Conservation (phyloP, 306 rosid genomes). For the Lathyrus tuberosus region DNA sequence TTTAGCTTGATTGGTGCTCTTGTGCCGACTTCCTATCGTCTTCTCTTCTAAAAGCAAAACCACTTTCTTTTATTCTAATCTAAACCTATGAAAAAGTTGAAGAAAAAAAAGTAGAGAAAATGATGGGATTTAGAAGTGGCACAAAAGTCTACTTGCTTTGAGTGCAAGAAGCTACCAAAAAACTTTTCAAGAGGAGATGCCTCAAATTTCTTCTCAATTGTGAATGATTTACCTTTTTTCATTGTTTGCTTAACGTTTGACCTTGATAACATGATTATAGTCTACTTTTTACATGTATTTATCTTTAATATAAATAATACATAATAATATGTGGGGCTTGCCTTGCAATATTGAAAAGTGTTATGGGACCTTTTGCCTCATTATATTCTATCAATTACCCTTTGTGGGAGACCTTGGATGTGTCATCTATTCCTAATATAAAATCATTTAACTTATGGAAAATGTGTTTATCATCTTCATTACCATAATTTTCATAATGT, state of each 20-base stretch:
- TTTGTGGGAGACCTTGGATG: conserved; percentile 47
- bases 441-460: conserved; percentile 35
- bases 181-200: conserved; percentile 53
- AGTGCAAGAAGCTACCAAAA: conserved; percentile 98
- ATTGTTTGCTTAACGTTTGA: conserved; percentile 94
- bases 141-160: conserved; percentile 94
- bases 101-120: neutral
- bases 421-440: conserved; percentile 38
- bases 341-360: conserved; percentile 65
- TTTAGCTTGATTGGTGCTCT: conserved; percentile 83
- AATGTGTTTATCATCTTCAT: conserved; percentile 40
- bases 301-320: neutral
- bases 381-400: conserved; percentile 72
- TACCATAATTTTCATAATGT: conserved; percentile 32
- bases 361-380: conserved; percentile 69
- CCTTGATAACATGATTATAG: conserved; percentile 75
- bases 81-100: conserved; percentile 42
- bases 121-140: conserved; percentile 37
- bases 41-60: conserved; percentile 48
- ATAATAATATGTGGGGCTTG: conserved; percentile 59
- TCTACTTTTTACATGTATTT: conserved; percentile 36
- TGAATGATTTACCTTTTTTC: conserved; percentile 61
- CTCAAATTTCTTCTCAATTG: conserved; percentile 65
- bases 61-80: conserved; percentile 70
- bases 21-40: conserved; percentile 51